These are phyloP conservation scores for Reutealis trisperma DNA, from an alignment of 345 rosid species.

Conservation along the genomic window DNA sequence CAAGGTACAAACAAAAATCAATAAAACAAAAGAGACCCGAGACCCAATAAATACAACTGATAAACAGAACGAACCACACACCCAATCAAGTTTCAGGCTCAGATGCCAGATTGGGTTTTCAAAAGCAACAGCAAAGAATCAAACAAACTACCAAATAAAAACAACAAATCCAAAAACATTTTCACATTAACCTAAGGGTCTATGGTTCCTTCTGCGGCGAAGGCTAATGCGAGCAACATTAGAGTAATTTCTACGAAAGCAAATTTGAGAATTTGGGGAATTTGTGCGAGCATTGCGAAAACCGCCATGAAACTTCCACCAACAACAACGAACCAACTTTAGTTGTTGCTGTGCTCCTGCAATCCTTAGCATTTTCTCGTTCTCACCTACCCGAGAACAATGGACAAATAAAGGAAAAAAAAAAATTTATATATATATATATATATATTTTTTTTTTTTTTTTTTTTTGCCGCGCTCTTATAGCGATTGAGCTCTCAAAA, in stretches of 20 bases:
- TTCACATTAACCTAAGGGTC: slow-evolving; percentile 8
- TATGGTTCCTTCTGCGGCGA: neutral
- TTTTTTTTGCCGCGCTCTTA: neutral
- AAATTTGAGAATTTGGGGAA: slow-evolving; percentile 9
- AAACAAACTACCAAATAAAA: no score
- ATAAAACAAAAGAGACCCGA: slow-evolving; percentile 3
- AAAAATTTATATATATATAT: no score
- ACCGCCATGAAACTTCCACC: slow-evolving; percentile 23
- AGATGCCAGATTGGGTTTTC: neutral
- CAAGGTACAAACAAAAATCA: neutral
- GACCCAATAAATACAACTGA: neutral
- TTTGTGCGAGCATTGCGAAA: slow-evolving; percentile 8
- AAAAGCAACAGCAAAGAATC: no score
- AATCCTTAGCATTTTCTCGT: slow-evolving; percentile 24
- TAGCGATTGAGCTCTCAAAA: neutral
- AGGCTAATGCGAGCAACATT: neutral
- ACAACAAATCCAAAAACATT: neutral
- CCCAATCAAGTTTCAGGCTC: neutral
- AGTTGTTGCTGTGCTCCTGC: slow-evolving; percentile 22
- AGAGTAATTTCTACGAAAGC: slow-evolving; percentile 1
- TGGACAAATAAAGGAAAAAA: neutral
- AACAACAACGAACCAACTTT: slow-evolving; percentile 16
- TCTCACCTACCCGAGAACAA: slow-evolving; percentile 8
- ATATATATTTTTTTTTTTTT: no score
- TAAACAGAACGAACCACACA: neutral